These are phyloP conservation scores for Calonectria honghensis DNA, from an alignment of 2,329 filamentous ascomycete species.

Conservation along the genomic window DNA sequence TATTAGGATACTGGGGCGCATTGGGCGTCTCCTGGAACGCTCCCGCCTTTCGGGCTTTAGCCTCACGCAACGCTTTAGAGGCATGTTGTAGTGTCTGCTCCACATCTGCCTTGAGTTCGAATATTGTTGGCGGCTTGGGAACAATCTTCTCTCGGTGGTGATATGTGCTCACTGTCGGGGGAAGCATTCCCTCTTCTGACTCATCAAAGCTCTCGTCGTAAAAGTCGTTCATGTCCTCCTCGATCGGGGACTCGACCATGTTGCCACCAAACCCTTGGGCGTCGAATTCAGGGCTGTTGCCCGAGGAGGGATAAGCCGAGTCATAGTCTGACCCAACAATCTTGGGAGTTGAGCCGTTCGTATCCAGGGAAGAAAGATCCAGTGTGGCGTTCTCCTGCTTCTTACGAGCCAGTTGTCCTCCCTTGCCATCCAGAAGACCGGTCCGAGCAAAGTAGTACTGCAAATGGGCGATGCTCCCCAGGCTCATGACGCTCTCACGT, in stretches of 20 bases:
- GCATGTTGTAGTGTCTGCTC: constrained; percentile 83
- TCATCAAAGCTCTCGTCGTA: constrained; percentile 77
- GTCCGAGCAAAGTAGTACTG: constrained; percentile 99
- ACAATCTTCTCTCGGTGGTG: constrained; percentile 88
- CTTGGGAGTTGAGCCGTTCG: constrained; percentile 58
- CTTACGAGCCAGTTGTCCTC: constrained; percentile 87
- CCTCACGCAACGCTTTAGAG: constrained; percentile 79
- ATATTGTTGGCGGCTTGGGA: constrained; percentile 88
- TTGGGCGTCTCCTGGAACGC: constrained; percentile 55
- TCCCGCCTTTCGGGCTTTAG: constrained; percentile 63
- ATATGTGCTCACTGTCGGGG: constrained; percentile 98
- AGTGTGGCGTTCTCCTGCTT: constrained; percentile 76
- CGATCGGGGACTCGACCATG: constrained; percentile 69
- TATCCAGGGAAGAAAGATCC: constrained; percentile 73
- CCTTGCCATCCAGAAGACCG: constrained; percentile 93
- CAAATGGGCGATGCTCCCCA: constrained; percentile 96
- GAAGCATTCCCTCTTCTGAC: constrained; percentile 86
- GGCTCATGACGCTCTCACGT: constrained; percentile 94
- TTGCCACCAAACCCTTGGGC: constrained; percentile 62
- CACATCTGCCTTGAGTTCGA: constrained; percentile 81
- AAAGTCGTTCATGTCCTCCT: constrained; percentile 68
- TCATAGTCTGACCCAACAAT: constrained; percentile 71
- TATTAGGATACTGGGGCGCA: constrained; percentile 59
- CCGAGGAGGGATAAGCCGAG: constrained; percentile 76
- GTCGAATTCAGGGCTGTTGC: constrained; percentile 74